phyloP scores from a whole-genome alignment of 768 basidiomycete genomes.

The Termitomyces sp. region DNA sequence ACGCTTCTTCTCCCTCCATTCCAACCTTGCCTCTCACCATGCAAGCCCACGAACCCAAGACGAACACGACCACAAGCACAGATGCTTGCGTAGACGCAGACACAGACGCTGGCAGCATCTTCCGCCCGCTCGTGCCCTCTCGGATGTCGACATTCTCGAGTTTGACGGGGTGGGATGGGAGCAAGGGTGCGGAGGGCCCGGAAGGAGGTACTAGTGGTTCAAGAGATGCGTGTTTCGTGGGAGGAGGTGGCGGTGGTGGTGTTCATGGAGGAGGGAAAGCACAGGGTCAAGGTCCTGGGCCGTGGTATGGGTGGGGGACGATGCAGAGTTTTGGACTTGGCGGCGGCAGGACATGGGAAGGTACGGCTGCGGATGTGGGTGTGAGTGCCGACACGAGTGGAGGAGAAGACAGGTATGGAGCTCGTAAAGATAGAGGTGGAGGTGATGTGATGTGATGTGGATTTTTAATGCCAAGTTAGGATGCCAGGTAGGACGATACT shows the following conservation, averaged over 20 bases:
- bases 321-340: neutral
- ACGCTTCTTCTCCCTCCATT: neutral
- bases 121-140: neutral
- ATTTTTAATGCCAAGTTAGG: neutral
- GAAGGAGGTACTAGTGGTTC: neutral
- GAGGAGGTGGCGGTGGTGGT: neutral
- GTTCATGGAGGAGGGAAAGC: neutral
- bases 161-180: neutral
- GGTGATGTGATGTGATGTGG: neutral
- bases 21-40: neutral
- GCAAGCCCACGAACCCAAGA: neutral
- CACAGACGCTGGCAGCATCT: neutral
- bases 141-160: neutral
- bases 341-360: no score
- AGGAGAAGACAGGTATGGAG: neutral
- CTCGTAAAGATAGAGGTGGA: neutral
- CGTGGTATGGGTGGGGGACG: neutral
- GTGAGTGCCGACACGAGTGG: no score
- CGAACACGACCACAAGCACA: neutral
- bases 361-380: no score
- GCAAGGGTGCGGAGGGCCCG: neutral
- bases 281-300: neutral
- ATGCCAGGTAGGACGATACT: no score
- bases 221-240: neutral
- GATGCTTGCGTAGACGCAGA: neutral